Base-by-base conservation (phyloP, 129 eudicot genomes). In the Flaveria trinervia region DNA sequence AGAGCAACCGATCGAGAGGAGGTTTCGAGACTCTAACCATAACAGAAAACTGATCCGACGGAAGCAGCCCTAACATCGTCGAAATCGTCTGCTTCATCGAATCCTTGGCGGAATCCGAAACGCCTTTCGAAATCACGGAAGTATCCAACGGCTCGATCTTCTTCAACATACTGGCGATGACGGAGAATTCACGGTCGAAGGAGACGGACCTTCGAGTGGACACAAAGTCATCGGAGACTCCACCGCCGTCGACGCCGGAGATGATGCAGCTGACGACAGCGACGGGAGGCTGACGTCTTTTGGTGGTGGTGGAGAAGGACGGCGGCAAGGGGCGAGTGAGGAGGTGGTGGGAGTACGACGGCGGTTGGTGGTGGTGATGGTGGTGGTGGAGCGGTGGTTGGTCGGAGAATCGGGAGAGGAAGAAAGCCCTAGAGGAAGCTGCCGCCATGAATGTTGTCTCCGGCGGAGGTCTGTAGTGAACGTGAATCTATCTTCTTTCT, bases 71-170 rank as follows among this genome's bases (percentile, higher is more conserved):
- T 17, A 92, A 76, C 98, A 92, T 92, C 73, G 94, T 86, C 9
- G 98, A 92, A 41, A 92, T 90, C n/a, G 98, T 92, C 82, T 92
- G 95, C 70, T 92, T 92, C 98, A 92, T 92, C 4, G 96, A 90
- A 52, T 93, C 98, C 85, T 90, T 89, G 2, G 97, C 96, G 0
- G 88, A 80, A 25, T 89, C 92, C 28, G 98, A 92, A 65, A 92
- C 89, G 16, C 96, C 95, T 77, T 92, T 85, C 8, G 94, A 86
- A 3, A 92, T 90, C 56, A 81, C 84, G 18, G 96, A 83, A 48
- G 79, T 88, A 73, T 92, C 98, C 41, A 92, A 80, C 2, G 98
- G 98, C 82, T 88, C 96, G 51, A 92, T 90, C 67, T 84, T 71
- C 89, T 88, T 88, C 78, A 92, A 65, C 94, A 92, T 90, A 41